Base-by-base conservation (phyloP, 2,329 filamentous ascomycete genomes). In the Nigrospora osmanthi region DNA sequence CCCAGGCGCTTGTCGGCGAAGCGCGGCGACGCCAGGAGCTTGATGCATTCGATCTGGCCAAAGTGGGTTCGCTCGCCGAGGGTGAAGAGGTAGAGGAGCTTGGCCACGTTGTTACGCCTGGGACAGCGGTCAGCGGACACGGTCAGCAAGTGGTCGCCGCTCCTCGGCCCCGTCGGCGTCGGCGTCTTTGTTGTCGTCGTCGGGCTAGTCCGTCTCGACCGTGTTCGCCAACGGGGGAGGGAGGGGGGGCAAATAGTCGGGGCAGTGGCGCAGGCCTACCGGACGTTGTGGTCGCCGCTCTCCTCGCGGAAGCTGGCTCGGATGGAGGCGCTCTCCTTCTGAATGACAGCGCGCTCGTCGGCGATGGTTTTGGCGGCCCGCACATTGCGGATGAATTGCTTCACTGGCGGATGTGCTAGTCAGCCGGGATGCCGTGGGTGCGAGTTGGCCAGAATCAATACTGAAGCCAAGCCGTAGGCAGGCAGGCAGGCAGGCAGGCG, bases 361-460 rank as follows among this genome's bases (percentile, higher is more conserved):
- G 94, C 94, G 63, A 98, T 96, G 33, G 93, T 98, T 75, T 98
- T 98, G 49, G 93, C 89, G 50, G 93, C 91, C 65, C 93, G 89
- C 64, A 98, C 93, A 71, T 96, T 97, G 65, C 93, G 90, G 69
- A 98, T 98, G 72, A 98, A 98, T 72, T 97, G 93, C 74, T 98
- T 98, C 66, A 98, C 93, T 97, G 33, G 31, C 11, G 9, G 30
- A 11, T 17, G 12, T 32, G 32, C n/a, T 28, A 10, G 23, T 35
- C 15, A 35, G 34, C 15, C n/a, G 34, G 12, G 34, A 14, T 35
- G 34, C 34, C 11, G 15, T n/a, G 6, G 13, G 6, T 5, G 13
- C 34, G 30, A 35, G 17, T 38, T 38, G 16, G 36, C 33, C 35
- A 37, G 31, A 39, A 39, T 35, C 33, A 40, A 38, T 35, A 16